Evolutionary conservation across 176 grass and related monocot genomes (phyloP).

Genomic region (Saccharum officinarum): DNA sequence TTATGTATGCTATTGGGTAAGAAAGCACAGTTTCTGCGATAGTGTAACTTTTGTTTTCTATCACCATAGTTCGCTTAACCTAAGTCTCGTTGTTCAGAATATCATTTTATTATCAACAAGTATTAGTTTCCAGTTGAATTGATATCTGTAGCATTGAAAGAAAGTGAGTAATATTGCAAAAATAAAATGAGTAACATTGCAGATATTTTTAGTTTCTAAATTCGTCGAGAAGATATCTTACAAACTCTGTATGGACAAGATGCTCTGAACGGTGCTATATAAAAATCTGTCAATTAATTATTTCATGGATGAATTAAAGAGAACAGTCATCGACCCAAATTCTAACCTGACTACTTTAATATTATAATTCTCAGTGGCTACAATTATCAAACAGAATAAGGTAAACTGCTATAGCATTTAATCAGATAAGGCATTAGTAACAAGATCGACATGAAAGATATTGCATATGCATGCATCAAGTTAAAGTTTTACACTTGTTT

Average conservation of each 20-base stretch:
- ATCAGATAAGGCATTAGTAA: constrained; percentile 2
- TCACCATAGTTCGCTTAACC: constrained; percentile 25
- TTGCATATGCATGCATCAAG: not conserved
- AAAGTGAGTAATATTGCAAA: constrained; percentile 12
- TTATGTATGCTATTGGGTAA: constrained; percentile 68
- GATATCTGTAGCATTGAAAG: constrained; percentile 16
- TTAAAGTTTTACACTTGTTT: constrained; percentile 1
- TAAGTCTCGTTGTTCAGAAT: constrained; percentile 28
- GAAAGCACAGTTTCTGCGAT: constrained; percentile 40
- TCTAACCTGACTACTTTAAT: not conserved
- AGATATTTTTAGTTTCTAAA: not conserved
- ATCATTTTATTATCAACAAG: constrained; percentile 24
- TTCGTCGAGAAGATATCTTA: constrained; percentile 17
- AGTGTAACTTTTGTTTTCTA: constrained; percentile 30
- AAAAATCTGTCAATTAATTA: constrained; percentile 10
- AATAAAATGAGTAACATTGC: constrained; percentile 25
- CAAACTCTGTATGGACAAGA: not conserved
- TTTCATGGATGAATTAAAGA: not conserved
- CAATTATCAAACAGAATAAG: constrained; percentile 20
- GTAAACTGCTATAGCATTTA: constrained; percentile 10
- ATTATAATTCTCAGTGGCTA: not conserved
- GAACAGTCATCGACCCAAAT: not conserved
- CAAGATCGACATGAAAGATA: constrained; percentile 16
- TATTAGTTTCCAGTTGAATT: not conserved
- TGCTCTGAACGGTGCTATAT: not conserved